Conservation (phyloP, 306 rosid species). For the Ammopiptanthus mongolicus region DNA sequence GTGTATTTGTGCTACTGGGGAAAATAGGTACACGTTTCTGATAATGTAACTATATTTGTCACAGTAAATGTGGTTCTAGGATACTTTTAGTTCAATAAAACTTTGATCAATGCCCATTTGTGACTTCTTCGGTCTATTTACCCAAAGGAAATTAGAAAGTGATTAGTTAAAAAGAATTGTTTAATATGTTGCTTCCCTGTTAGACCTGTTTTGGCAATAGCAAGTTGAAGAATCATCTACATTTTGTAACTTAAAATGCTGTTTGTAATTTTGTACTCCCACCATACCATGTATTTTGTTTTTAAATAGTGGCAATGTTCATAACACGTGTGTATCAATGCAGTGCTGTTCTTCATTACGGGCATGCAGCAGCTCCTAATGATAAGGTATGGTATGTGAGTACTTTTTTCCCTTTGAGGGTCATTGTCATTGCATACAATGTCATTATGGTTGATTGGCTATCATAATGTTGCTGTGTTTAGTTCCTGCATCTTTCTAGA, state of each 20-base stretch:
- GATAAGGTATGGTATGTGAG: slow-evolving; percentile 50
- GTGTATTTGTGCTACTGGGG: slow-evolving; percentile 95
- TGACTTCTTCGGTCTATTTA: neutral
- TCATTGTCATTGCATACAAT: neutral
- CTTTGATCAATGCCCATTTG: neutral
- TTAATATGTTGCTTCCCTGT: slow-evolving; percentile 1
- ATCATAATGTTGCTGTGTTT: neutral
- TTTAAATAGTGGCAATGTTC: neutral
- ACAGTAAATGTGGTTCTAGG: neutral
- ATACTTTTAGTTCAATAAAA: neutral
- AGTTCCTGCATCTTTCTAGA: slow-evolving; percentile 7
- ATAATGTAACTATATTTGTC: neutral
- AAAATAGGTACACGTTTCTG: slow-evolving; percentile 47
- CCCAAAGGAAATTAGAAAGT: neutral
- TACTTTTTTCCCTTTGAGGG: neutral
- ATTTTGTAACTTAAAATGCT: neutral
- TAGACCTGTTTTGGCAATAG: slow-evolving; percentile 1
- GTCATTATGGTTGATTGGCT: neutral
- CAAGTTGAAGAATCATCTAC: neutral
- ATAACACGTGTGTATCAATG: slow-evolving; percentile 22
- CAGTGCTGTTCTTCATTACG: slow-evolving; percentile 92
- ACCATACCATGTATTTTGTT: neutral
- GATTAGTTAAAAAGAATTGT: neutral
- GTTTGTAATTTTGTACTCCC: neutral
- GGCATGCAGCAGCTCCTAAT: slow-evolving; percentile 97